Conservation (phyloP, 108 stramenopile species). For the Cyclotella atomus region DNA sequence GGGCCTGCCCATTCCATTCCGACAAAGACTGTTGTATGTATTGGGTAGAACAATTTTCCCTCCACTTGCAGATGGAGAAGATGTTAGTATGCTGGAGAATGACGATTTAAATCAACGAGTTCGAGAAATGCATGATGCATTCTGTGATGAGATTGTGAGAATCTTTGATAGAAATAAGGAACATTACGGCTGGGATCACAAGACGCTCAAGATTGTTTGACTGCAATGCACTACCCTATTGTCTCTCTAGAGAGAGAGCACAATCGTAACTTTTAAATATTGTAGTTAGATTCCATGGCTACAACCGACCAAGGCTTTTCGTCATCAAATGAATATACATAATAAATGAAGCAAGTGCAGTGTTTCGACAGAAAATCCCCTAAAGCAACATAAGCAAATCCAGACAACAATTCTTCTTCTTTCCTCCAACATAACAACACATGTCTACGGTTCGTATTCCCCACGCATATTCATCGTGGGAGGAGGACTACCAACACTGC, state of each 20-base stretch:
- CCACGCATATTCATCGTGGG: background rate
- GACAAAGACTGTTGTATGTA: conserved; percentile 75
- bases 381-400: no score
- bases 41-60: conserved; percentile 80
- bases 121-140: conserved; percentile 80
- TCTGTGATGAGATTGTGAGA: conserved; percentile 75
- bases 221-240: background rate
- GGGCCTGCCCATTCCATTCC: conserved; percentile 82
- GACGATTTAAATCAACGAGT: conserved; percentile 60
- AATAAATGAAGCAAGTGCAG: no score
- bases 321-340: no score
- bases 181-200: conserved; percentile 92
- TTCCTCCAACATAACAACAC: no score
- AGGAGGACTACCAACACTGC: background rate
- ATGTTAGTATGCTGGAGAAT: background rate
- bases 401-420: no score
- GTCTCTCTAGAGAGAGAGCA: background rate
- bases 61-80: conserved; percentile 3
- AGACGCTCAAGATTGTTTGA: conserved; percentile 68
- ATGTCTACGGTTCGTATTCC: no score
- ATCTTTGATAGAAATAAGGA: conserved; percentile 91
- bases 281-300: no score
- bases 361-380: no score
- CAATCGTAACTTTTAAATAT: no score
- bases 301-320: conserved; percentile 4